Evolutionary conservation across 208 protist species (phyloP), one percentile per base, ranked within the genome.

Genomic region (Wallacemonas rigidus): DNA sequence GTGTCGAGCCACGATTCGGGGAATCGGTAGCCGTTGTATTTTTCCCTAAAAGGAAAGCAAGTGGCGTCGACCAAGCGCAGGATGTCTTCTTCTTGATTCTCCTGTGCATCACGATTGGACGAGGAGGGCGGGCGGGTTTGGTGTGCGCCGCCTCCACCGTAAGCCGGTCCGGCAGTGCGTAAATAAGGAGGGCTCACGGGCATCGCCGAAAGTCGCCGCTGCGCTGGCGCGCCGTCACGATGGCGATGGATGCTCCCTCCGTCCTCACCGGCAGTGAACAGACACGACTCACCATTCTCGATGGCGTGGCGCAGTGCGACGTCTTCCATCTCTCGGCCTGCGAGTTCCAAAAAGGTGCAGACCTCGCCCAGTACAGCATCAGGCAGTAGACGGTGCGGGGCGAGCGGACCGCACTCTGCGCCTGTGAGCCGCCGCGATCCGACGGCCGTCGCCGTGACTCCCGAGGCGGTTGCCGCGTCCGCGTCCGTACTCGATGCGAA

Each of bases 251-350:
- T 39, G 39, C 57, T n/a, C 17, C 57, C 17, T n/a, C 38, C 57
- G 57, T 63, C 44, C 14, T 40, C 62, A 15, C 43, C 39, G 62
- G 43, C 67, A 3, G 51, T 47, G 58, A 75, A 75, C 39, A 47
- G 38, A 41, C 51, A 47, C 35, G 71, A 67, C 41, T 53, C 43
- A 15, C 61, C 65, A 8, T 80, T 45, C 14, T 15, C 43, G 5
- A 80, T 70, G 12, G 67, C 55, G 4, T 43, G 71, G 7, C 54
- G 71, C 45, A 72, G 45, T 65, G 76, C 76, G 2, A 58, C 48
- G n/a, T 38, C 41, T 45, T 77, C 77, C 9, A 77, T 48, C 65
- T 81, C 77, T 17, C 50, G 70, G n/a, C 71, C 72, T 1, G 76
- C 67, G 14, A 15, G 41, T 35, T 51, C 39, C 4, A 81, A 48